phyloP scores from a whole-genome alignment of 2,329 filamentous ascomycete genomes.

The Aspergillus sp. region DNA sequence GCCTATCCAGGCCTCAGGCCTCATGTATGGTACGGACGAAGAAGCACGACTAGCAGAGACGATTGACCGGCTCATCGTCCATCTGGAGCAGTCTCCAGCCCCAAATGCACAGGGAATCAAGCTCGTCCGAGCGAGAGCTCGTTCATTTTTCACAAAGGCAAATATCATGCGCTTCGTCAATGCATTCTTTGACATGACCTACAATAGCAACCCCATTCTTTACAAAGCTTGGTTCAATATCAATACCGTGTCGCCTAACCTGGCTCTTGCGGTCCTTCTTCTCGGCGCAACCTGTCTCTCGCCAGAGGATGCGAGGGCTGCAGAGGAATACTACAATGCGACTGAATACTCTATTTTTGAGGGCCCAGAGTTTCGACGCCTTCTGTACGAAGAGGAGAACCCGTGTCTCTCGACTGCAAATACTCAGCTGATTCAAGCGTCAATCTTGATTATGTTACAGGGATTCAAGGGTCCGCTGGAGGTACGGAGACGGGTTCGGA shows the following conservation, averaged over 20 bases:
- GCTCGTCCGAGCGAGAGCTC: not conserved
- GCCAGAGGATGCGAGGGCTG: not conserved
- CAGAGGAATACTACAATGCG: not conserved
- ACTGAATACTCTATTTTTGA: not conserved
- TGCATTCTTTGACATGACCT: not conserved
- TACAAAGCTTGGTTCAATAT: constrained; percentile 1
- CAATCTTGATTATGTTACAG: constrained; percentile 1
- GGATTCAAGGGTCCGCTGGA: not conserved
- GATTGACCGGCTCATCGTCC: not conserved
- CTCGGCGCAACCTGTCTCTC: not conserved
- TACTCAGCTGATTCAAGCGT: constrained; percentile 1
- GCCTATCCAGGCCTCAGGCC: not conserved
- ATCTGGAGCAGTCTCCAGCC: not conserved
- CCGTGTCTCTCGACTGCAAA: not conserved
- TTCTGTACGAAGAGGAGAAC: not conserved
- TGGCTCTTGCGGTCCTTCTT: not conserved
- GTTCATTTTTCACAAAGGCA: not conserved
- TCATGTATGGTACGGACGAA: not conserved
- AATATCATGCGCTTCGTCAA: not conserved
- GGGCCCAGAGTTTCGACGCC: not conserved
- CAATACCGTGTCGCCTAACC: not conserved
- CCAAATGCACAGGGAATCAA: not conserved
- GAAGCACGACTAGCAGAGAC: not conserved
- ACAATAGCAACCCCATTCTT: not conserved
- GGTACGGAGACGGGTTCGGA: not conserved